These are phyloP conservation scores for Russula abietina DNA, from an alignment of 768 basidiomycete species.

Conservation along the genomic window DNA sequence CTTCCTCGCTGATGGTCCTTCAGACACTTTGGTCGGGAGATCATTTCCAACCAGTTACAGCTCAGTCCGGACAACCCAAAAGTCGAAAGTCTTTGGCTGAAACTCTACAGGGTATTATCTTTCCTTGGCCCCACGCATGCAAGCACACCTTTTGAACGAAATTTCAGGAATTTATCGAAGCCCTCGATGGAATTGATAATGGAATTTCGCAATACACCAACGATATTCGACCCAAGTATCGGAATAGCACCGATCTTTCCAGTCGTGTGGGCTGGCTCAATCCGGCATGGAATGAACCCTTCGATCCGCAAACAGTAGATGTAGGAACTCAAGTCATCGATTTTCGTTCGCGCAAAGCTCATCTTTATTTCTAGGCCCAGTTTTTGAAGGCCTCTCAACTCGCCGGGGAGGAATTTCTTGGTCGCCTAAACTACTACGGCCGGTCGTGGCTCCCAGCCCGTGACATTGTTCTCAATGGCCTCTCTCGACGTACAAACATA, in stretches of 20 bases:
- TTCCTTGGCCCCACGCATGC: not conserved
- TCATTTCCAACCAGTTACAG: slow-evolving; percentile 60
- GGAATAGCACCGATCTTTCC: slow-evolving; percentile 74
- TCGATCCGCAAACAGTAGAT: slow-evolving; percentile 61
- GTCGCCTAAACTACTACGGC: slow-evolving; percentile 72
- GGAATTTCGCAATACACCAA: slow-evolving; percentile 77
- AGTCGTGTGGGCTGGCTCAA: slow-evolving; percentile 81
- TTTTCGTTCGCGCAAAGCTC: not conserved
- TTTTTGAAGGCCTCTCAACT: slow-evolving; percentile 78
- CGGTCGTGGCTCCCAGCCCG: slow-evolving; percentile 92
- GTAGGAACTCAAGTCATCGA: slow-evolving; percentile 41
- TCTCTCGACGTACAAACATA: slow-evolving; percentile 48
- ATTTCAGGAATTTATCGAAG: slow-evolving; percentile 83
- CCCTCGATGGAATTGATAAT: slow-evolving; percentile 92
- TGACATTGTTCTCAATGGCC: slow-evolving; percentile 61
- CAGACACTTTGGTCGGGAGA: slow-evolving; percentile 86
- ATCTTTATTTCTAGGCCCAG: slow-evolving; percentile 40
- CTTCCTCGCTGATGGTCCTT: not conserved
- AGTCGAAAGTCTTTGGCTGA: slow-evolving; percentile 75
- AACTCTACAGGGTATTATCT: slow-evolving; percentile 68
- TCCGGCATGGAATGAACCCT: slow-evolving; percentile 84
- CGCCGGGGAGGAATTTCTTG: slow-evolving; percentile 80
- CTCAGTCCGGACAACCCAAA: slow-evolving; percentile 51
- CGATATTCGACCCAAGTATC: slow-evolving; percentile 64
- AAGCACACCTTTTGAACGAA: slow-evolving; percentile 13